phyloP scores from a whole-genome alignment of 345 rosid genomes.

The Trapa bicornis region DNA sequence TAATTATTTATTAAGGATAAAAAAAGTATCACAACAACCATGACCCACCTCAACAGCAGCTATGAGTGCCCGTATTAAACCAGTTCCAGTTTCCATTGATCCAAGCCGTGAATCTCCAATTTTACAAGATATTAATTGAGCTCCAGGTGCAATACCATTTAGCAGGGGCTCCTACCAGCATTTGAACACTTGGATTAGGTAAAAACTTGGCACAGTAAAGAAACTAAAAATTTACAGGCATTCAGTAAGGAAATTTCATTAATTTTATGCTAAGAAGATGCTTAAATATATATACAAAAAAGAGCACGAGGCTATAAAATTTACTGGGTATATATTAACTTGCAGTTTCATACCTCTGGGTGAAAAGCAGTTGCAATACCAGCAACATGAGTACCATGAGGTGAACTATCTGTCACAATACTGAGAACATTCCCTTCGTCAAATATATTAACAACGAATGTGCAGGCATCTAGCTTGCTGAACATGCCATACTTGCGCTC shows the following conservation, averaged over 20 bases:
- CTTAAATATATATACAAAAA: too few species aligned
- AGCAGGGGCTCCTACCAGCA: constrained; percentile 64
- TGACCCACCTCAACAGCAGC: constrained; percentile 76
- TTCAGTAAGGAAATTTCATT: too few species aligned
- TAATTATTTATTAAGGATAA: not conserved
- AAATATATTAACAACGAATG: constrained; percentile 70
- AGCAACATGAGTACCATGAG: constrained; percentile 98
- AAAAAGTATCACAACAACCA: constrained; percentile 1
- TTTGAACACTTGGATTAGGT: constrained; percentile 9
- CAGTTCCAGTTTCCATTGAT: constrained; percentile 98
- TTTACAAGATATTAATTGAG: constrained; percentile 93
- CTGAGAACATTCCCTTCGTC: constrained; percentile 77
- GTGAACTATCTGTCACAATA: constrained; percentile 88
- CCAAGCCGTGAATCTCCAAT: constrained; percentile 92
- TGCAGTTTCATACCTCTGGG: constrained; percentile 46
- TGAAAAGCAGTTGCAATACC: constrained; percentile 94
- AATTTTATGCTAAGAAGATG: too few species aligned
- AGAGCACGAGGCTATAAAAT: not conserved
- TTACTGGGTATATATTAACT: constrained; percentile 3
- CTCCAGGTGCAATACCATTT: constrained; percentile 98
- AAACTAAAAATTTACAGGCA: too few species aligned
- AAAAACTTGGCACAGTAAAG: not conserved
- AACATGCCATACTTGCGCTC: constrained; percentile 79
- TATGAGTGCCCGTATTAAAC: constrained; percentile 76
- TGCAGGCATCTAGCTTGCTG: constrained; percentile 93